Conservation (phyloP, 2,329 filamentous ascomycete species). For the Penicillium psychrosexuale region DNA sequence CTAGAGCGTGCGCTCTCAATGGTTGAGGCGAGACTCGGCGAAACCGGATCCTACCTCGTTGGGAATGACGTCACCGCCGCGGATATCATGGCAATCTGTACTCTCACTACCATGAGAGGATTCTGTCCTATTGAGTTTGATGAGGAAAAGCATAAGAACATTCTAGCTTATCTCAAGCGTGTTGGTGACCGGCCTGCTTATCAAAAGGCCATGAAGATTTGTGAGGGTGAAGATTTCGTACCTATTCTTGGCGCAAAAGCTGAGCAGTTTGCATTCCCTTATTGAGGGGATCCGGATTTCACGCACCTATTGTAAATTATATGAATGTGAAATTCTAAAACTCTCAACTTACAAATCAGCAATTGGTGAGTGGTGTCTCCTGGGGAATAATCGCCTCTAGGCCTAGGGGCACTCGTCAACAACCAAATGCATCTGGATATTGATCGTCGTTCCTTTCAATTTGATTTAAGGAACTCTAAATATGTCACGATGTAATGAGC, state of each 20-base stretch:
- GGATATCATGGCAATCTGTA: constrained; percentile 22
- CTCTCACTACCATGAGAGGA: constrained; percentile 23
- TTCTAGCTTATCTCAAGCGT: constrained; percentile 20
- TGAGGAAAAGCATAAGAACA: constrained; percentile 15
- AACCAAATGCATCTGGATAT: not conserved
- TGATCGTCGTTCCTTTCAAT: not conserved
- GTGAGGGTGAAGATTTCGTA: constrained; percentile 22
- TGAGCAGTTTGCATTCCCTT: constrained; percentile 11
- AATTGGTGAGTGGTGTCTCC: not conserved
- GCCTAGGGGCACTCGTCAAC: not conserved
- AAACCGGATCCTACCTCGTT: constrained; percentile 21
- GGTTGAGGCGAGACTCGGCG: constrained; percentile 16
- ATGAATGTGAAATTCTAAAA: not conserved
- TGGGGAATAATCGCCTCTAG: not conserved
- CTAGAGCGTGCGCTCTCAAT: constrained; percentile 9
- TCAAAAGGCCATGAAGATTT: constrained; percentile 21
- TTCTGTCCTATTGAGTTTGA: constrained; percentile 18
- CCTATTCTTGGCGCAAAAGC: constrained; percentile 16
- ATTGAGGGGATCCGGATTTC: not conserved
- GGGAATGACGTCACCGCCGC: constrained; percentile 20
- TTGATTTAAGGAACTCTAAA: not conserved
- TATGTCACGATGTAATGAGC: not conserved
- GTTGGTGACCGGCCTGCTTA: constrained; percentile 22
- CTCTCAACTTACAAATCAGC: not conserved
- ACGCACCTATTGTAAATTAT: not conserved